phyloP scores from a whole-genome alignment of 768 basidiomycete genomes.

The Russula olivacea region DNA sequence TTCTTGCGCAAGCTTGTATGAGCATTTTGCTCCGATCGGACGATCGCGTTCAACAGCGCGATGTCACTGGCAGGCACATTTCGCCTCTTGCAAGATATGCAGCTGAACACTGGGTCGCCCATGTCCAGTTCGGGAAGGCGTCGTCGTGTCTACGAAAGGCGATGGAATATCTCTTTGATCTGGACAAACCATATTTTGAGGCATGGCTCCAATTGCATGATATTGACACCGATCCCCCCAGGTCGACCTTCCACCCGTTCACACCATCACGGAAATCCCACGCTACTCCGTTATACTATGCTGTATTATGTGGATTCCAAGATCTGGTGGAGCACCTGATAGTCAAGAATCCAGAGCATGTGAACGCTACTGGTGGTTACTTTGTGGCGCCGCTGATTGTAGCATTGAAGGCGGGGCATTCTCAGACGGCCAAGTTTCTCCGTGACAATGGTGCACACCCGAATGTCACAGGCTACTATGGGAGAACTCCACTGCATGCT shows the following conservation, averaged over 20 bases:
- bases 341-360: neutral
- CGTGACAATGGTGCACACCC: neutral
- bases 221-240: neutral
- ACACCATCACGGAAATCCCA: too few species aligned
- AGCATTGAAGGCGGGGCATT: neutral
- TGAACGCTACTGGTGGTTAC: neutral
- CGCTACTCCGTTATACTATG: neutral
- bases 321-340: neutral
- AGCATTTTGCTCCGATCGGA: too few species aligned
- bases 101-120: neutral
- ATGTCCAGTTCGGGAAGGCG: neutral
- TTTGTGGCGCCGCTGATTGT: neutral
- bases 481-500: neutral
- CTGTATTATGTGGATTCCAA: neutral
- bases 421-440: neutral
- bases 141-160: neutral
- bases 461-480: neutral
- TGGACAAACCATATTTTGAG: neutral
- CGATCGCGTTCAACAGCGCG: neutral
- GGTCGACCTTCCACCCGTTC: too few species aligned
- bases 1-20: too few species aligned
- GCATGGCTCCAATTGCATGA: neutral
- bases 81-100: neutral
- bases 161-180: neutral
- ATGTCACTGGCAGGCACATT: neutral